Conservation (phyloP, 2,329 filamentous ascomycete species). For the Stachybotrys elegans region DNA sequence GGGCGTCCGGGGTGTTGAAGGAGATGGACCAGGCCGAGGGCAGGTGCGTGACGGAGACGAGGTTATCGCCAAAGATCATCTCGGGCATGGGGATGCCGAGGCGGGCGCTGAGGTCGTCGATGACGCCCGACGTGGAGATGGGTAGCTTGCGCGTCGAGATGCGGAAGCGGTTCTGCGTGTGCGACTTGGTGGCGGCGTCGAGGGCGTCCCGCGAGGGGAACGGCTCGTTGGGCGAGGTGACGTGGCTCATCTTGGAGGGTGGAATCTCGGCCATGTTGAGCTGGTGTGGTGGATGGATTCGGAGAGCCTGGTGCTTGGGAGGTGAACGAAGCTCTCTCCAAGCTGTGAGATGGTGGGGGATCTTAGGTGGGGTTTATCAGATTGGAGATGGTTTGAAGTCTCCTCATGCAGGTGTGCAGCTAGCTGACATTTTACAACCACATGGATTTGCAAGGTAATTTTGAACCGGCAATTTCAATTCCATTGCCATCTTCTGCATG, state of each 20-base stretch:
- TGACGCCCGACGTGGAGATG: slow-evolving; percentile 87
- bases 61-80: slow-evolving; percentile 99
- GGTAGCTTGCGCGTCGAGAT: slow-evolving; percentile 85
- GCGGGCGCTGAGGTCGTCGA: slow-evolving; percentile 74
- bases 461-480: too few relatives aligned
- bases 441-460: too few relatives aligned
- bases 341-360: too few relatives aligned
- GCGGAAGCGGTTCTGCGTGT: slow-evolving; percentile 61
- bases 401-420: too few relatives aligned
- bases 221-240: slow-evolving; percentile 41
- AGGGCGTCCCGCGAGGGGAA: slow-evolving; percentile 48
- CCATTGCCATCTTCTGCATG: too few relatives aligned
- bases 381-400: too few relatives aligned
- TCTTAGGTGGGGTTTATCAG: too few relatives aligned
- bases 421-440: too few relatives aligned
- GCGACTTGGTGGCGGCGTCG: slow-evolving; percentile 48
- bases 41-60: slow-evolving; percentile 69
- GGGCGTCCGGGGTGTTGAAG: slow-evolving; percentile 82
- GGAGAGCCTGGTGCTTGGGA: too few relatives aligned
- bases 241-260: slow-evolving; percentile 31
- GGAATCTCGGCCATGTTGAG: too few relatives aligned
- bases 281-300: too few relatives aligned
- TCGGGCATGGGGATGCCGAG: slow-evolving; percentile 87
- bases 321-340: too few relatives aligned
- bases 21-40: slow-evolving; percentile 70